Evolutionary conservation across 306 rosid genomes (phyloP).

Genomic region (Boehmeria nivea): DNA sequence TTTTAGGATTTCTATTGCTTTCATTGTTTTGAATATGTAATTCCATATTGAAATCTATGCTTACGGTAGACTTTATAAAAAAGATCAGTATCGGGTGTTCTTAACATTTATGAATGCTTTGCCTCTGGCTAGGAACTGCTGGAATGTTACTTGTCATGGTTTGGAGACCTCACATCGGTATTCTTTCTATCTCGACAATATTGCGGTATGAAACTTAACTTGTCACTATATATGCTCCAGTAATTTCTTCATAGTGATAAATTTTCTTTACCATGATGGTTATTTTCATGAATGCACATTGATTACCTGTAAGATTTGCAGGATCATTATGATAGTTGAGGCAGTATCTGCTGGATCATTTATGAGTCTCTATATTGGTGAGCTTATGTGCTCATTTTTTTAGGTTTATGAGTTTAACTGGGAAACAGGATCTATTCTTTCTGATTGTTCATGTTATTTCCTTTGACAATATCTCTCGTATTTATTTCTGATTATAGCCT

Average conservation of each 20-base stretch:
- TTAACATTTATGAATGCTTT: constrained; percentile 16
- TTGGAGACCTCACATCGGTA: constrained; percentile 77
- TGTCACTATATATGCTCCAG: not conserved
- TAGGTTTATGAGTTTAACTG: not conserved
- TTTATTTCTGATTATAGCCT: constrained; percentile 56
- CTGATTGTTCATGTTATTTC: constrained; percentile 5
- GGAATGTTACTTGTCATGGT: constrained; percentile 86
- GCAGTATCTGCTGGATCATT: constrained; percentile 81
- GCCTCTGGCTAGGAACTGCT: constrained; percentile 74
- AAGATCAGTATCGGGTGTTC: not conserved
- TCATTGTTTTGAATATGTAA: not conserved
- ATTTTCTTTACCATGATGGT: not conserved
- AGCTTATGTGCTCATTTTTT: constrained; percentile 16
- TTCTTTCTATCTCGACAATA: constrained; percentile 62
- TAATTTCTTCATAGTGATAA: constrained; percentile 4
- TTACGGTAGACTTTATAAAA: not conserved
- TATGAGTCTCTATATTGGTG: constrained; percentile 77
- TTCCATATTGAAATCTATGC: not conserved
- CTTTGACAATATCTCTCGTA: constrained; percentile 6
- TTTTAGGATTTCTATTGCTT: not conserved
- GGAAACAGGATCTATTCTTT: not conserved
- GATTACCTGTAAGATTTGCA: constrained; percentile 39
- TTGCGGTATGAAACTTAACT: constrained; percentile 49
- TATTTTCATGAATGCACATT: constrained; percentile 8
- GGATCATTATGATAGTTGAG: constrained; percentile 87